These are phyloP conservation scores for Fusarium denticulatum DNA, from an alignment of 2,329 filamentous ascomycete species.

Conservation along the genomic window DNA sequence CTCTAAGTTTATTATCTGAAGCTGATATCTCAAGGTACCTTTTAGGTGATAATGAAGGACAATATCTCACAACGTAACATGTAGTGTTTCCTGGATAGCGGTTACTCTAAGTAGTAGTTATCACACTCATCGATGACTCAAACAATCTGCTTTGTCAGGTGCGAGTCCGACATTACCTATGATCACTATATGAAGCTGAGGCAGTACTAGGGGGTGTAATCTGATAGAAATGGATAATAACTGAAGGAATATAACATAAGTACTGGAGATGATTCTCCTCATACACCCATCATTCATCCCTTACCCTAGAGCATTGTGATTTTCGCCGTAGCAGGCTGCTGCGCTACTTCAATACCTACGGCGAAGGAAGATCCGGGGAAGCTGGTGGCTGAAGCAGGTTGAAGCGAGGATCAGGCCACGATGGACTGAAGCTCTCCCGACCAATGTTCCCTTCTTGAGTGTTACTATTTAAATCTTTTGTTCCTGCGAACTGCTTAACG, in stretches of 20 bases:
- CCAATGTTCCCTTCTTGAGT: neutral
- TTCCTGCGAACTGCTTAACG: neutral
- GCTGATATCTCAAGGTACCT: too few relatives aligned
- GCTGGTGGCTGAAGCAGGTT: neutral
- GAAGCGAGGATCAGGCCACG: neutral
- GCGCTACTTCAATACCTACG: neutral
- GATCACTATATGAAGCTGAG: neutral
- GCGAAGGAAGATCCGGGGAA: neutral
- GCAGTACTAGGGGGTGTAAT: neutral
- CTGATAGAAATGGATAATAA: neutral
- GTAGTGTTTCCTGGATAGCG: neutral
- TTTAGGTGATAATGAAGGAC: neutral
- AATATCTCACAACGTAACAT: too few relatives aligned
- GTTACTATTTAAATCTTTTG: constrained; percentile 8
- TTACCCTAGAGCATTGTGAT: neutral
- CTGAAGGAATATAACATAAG: neutral
- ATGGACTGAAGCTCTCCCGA: neutral
- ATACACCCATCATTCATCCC: neutral
- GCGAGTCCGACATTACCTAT: too few relatives aligned
- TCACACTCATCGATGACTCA: neutral
- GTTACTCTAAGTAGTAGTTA: too few relatives aligned
- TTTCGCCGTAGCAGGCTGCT: neutral
- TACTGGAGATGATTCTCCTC: neutral
- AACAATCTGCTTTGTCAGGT: neutral
- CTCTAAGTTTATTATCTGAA: neutral